Evolutionary conservation across 352 stramenopile genomes (phyloP), one percentile per base, ranked within the genome.

Genomic region (Globisporangium iwayamae): DNA sequence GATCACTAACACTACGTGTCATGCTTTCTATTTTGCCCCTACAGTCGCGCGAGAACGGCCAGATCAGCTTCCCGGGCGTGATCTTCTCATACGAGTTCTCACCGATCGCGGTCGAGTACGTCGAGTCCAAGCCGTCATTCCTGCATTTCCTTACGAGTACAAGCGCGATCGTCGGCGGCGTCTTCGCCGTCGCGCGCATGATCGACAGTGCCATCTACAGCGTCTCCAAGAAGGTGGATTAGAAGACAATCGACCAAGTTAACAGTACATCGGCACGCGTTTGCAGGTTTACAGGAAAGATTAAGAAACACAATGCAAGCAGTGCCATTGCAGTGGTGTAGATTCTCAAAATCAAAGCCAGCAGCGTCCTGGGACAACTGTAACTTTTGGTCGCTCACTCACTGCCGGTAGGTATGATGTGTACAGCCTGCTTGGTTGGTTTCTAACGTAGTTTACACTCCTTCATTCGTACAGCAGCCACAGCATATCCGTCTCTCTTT

Each of bases 31-130:
- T 36, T 45, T 46, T n/a, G 0, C 30, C 16, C 10, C 48, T 20
- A n/a, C 36, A 80, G 68, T 66, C 65, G 56, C 70, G 71, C 48
- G 66, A 68, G 11, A 85, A 85, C 55, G 78, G 79, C 16, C 73
- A 79, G 41, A 70, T 94, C 57, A 82, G 69, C 11, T 93, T 96
- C 69, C 87, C 87, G 0, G 87, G 87, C 43, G 87, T 96, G 52
- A 91, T 88, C 50, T 87, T 96, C 66, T 92, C 85, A 56, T 96
- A 96, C 72, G 87, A 96, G 25, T 96, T 96, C 62, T 94, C 87
- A 62, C 87, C 87, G 51, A 96, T 96, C 63, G 85, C 86, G 43
- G 85, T 96, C 57, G 83, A 94, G 58, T 96, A 96, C 72, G 71
- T 94, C 60, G 87, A 96, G 71, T 84, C 67, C 62, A 94, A 94